Percentiles rank a stretch among this genome's conserved stretches.
phyloP scores from a whole-genome alignment of 1,139 yeast species.

The Eremothecium gossypii region DNA sequence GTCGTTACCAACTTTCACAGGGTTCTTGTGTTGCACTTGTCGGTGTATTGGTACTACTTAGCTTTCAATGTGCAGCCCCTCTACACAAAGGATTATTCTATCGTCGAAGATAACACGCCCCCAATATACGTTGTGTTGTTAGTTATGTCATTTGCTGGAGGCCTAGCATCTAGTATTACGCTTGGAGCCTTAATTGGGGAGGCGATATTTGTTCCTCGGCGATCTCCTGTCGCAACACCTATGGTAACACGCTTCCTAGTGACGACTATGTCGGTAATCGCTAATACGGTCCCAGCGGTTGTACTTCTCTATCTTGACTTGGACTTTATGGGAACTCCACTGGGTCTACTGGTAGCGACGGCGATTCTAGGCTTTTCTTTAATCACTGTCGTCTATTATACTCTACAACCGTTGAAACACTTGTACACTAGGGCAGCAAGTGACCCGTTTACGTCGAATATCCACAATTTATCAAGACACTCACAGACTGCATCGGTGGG shows the following conservation, averaged over 20 bases:
- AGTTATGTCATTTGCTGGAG: conserved; percentile 44
- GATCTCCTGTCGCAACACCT: conserved; percentile 41
- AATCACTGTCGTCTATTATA: conserved; percentile 36
- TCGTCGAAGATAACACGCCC: conserved; percentile 38
- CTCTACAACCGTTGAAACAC: conserved; percentile 39
- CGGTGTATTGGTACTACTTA: conserved; percentile 53
- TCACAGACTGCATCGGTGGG: conserved; percentile 45
- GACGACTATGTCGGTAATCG: conserved; percentile 6
- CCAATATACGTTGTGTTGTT: conserved; percentile 39
- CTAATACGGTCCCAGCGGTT: conserved; percentile 1
- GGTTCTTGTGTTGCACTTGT: conserved; percentile 52
- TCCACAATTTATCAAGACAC: conserved; percentile 3
- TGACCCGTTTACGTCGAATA: conserved; percentile 15
- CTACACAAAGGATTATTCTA: conserved; percentile 40
- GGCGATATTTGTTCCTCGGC: conserved; percentile 42
- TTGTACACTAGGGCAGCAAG: conserved; percentile 31
- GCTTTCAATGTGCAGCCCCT: conserved; percentile 45
- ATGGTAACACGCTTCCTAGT: conserved; percentile 35
- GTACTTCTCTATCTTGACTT: background rate
- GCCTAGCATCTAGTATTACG: conserved; percentile 38
- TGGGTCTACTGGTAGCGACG: conserved; percentile 35
- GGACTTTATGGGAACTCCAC: conserved; percentile 11
- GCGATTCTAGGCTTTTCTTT: conserved; percentile 40
- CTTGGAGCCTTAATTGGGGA: conserved; percentile 39
- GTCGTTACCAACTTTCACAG: conserved; percentile 48